Percentiles rank a stretch among this genome's conserved stretches.
Evolutionary conservation across 2,329 filamentous ascomycete genomes (phyloP).

Genomic region (Epichloe amarillans): DNA sequence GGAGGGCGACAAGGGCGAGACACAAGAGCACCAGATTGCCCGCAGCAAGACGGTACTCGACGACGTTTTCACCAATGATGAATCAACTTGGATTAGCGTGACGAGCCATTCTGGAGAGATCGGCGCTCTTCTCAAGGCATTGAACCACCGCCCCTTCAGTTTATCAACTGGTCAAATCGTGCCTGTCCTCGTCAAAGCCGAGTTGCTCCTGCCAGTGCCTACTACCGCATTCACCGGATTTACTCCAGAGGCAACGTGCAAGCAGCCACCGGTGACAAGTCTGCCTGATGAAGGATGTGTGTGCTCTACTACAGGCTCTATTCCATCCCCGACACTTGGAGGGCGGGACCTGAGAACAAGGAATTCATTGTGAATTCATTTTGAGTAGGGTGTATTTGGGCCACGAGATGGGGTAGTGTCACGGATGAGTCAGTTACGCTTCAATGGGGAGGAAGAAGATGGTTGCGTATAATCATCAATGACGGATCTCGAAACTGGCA

Average conservation of each 20-base stretch:
- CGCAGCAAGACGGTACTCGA: constrained; percentile 38
- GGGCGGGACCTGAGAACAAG: not conserved
- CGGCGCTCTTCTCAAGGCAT: constrained; percentile 33
- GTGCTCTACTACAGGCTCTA: constrained; percentile 15
- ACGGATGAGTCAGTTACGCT: no score
- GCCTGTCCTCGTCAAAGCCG: constrained; percentile 51
- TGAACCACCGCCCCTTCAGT: constrained; percentile 48
- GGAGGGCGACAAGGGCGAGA: constrained; percentile 29
- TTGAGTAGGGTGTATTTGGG: no score
- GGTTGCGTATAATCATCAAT: no score
- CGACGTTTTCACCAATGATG: constrained; percentile 40
- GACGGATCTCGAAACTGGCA: no score
- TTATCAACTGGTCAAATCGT: constrained; percentile 56
- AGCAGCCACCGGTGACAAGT: constrained; percentile 30
- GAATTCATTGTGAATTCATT: no score
- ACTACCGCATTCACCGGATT: constrained; percentile 22
- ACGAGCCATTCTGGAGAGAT: constrained; percentile 50
- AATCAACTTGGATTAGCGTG: constrained; percentile 42
- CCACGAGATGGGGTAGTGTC: no score
- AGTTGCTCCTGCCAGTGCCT: constrained; percentile 22
- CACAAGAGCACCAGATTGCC: constrained; percentile 31
- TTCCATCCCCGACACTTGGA: constrained; percentile 3
- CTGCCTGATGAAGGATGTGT: constrained; percentile 27
- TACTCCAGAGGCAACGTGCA: constrained; percentile 29
- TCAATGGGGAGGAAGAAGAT: no score